Percentiles rank a stretch among this genome's conserved stretches.
These are phyloP conservation scores for Tulasnella sp. DNA, from an alignment of 768 basidiomycete species.

Conservation along the genomic window DNA sequence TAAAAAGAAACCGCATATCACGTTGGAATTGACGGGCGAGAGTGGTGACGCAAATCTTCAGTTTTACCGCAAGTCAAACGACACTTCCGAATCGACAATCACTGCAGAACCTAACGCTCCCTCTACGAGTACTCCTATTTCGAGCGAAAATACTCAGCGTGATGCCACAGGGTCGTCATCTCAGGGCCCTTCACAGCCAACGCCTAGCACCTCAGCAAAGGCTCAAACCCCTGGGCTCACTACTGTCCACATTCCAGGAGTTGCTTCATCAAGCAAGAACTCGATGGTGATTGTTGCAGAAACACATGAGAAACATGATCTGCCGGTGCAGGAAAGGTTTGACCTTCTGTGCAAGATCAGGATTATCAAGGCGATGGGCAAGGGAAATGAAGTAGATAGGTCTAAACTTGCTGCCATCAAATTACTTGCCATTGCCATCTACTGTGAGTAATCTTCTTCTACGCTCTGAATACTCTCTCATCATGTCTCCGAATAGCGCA, in stretches of 20 bases:
- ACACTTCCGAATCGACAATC: slow-evolving; percentile 27
- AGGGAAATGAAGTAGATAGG: slow-evolving; percentile 45
- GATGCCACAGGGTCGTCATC: background rate
- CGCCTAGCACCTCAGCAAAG: slow-evolving; percentile 21
- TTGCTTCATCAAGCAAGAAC: slow-evolving; percentile 44
- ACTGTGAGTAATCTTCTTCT: slow-evolving; percentile 26
- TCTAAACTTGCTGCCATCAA: slow-evolving; percentile 71
- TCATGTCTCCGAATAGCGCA: slow-evolving; percentile 39
- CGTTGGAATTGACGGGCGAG: slow-evolving; percentile 6
- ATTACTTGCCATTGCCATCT: slow-evolving; percentile 79
- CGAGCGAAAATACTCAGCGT: slow-evolving; percentile 19
- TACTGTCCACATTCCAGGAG: slow-evolving; percentile 46
- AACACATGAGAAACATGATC: slow-evolving; percentile 45
- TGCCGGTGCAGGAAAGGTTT: slow-evolving; percentile 75
- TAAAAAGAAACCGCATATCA: slow-evolving; percentile 34
- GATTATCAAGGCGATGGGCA: slow-evolving; percentile 53
- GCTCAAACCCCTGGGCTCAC: slow-evolving; percentile 33
- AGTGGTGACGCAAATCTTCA: slow-evolving; percentile 50
- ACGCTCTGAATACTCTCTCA: background rate
- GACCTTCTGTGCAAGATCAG: slow-evolving; percentile 81
- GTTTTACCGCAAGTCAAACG: slow-evolving; percentile 55
- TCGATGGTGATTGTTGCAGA: slow-evolving; percentile 71
- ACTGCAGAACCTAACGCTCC: slow-evolving; percentile 33
- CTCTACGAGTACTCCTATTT: slow-evolving; percentile 24
- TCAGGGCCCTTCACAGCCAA: no score